phyloP scores from a whole-genome alignment of 140 eudicot species.

The Bidens hawaiensis region DNA sequence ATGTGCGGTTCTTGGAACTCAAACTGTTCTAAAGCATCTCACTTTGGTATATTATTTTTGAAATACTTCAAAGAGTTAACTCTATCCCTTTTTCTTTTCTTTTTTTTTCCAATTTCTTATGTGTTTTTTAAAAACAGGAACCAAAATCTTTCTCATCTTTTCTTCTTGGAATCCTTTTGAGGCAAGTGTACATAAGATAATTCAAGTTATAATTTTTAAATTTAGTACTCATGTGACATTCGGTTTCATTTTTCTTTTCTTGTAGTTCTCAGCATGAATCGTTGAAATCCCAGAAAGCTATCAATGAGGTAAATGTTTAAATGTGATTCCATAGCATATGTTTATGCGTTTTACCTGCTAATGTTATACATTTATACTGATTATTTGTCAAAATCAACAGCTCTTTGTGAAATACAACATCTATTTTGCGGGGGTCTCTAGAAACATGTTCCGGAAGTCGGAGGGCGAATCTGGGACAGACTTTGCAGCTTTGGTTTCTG shows the following conservation, averaged over 20 bases:
- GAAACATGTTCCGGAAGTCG: conserved; percentile 42
- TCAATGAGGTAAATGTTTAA: conserved; percentile 69
- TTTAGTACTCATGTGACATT: conserved; percentile 15
- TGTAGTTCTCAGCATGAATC: conserved; percentile 95
- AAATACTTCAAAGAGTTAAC: background rate
- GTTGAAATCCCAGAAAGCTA: conserved; percentile 90
- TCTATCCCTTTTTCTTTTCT: too few species aligned
- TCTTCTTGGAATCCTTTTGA: conserved; percentile 78
- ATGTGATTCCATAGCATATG: conserved; percentile 2
- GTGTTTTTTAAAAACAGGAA: conserved; percentile 48
- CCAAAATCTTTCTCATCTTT: conserved; percentile 80
- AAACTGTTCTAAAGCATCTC: conserved; percentile 86
- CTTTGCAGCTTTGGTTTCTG: conserved; percentile 74
- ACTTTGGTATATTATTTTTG: conserved; percentile 51
- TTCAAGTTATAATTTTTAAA: conserved; percentile 1
- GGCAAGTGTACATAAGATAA: conserved; percentile 38
- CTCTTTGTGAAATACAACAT: conserved; percentile 97
- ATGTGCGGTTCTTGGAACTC: conserved; percentile 87
- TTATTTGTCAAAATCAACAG: conserved; percentile 38
- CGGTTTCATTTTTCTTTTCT: conserved; percentile 13
- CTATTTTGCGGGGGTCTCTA: conserved; percentile 70
- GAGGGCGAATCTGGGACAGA: conserved; percentile 45
- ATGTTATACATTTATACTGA: background rate
- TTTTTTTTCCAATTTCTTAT: conserved; percentile 1
- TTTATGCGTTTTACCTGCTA: conserved; percentile 5